Evolutionary conservation across 257 asterid genomes (phyloP), one percentile per base, ranked within the genome.

Genomic region (Lavandula angustifolia): DNA sequence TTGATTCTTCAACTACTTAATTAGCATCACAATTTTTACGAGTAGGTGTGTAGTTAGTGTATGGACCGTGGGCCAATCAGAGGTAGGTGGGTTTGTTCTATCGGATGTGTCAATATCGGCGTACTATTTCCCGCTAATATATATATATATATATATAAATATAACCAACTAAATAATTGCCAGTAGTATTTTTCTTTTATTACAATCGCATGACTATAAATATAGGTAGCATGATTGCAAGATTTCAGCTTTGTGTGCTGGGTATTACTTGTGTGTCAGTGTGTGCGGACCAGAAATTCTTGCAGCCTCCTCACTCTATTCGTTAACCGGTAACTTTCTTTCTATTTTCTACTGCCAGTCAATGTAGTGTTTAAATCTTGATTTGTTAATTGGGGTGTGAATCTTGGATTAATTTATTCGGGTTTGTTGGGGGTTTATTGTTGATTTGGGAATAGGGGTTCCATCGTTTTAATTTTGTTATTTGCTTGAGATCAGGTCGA

Each of bases 241-340:
- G 58, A 64, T 60, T 71, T 66, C 80, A 49, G 62, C 65, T 10
- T 47, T n/a, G 14, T n/a, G 49, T 16, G 62, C 57, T 17, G 18
- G 53, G 22, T 32, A 59, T 62, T 51, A 7, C 62, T 35, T 35
- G 51, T 27, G 17, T 22, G 27, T 22, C 27, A 22, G 52, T 46
- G 62, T 48, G 10, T 43, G 17, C 18, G 0, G 65, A 63, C 69
- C 67, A 38, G 35, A 56, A 48, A 12, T 66, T 66, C 79, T 74
- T 53, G 63, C 62, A n/a, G 18, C 57, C 69, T 40, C 59, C 47
- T 29, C 42, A 16, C 11, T 48, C 10, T 10, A 22, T 60, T 50
- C 50, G 62, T 67, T 73, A 3, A 69, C 60, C 76, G 65, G 88
- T 85, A 83, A 44, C 61, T 77, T 66, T 79, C 38, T 58, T 48